Evolutionary conservation across 2,329 filamentous ascomycete species (phyloP), one percentile per base, ranked within the genome.

Genomic region (Trichoderma guizhouense): DNA sequence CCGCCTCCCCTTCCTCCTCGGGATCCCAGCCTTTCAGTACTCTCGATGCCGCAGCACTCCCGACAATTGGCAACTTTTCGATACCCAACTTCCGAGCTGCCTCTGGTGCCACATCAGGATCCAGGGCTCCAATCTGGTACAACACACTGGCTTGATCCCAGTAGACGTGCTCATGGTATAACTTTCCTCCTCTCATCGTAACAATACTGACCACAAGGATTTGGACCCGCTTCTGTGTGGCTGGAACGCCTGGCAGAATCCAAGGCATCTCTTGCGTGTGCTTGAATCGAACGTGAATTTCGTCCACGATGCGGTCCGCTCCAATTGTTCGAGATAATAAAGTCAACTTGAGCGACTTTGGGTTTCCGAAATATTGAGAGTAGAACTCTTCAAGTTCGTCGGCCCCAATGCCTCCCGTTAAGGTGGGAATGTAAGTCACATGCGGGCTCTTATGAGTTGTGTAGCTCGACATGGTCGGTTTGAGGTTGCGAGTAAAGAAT

Each of bases 381-480:
- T 93, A 93, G 80, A 93, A 93, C 4, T 85, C 81, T 36, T 87
- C 85, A 1, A 93, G 82, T 9, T 85, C 83, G 4, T 84, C 82
- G 39, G 88, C 83, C 0, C 90, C 91, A 24, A 91, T 86, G 1
- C 89, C 91, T 8, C 91, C 91, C 0, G 86, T 88, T 36, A 89
- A 74, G 0, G 90, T 93, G 0, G 91, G 90, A 28, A 92, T 83
- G 78, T 92, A 87, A 61, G 92, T 92, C 14, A 92, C 90, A 73
- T 92, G 91, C 0, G 91, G 91, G 67, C 88, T 85, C 67, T 88
- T 85, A 58, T 91, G 87, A 79, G 90, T 89, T 0, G 83, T 83
- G 73, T 81, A 85, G 0, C 90, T 91, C 0, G 84, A 84, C 86
- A 93, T 88, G 0, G 89, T 91, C 69, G 87, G 84, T 14, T 85